Percentiles rank a stretch among this genome's conserved stretches.
phyloP scores from a whole-genome alignment of 2,329 filamentous ascomycete genomes.

The Beauveria sp. region DNA sequence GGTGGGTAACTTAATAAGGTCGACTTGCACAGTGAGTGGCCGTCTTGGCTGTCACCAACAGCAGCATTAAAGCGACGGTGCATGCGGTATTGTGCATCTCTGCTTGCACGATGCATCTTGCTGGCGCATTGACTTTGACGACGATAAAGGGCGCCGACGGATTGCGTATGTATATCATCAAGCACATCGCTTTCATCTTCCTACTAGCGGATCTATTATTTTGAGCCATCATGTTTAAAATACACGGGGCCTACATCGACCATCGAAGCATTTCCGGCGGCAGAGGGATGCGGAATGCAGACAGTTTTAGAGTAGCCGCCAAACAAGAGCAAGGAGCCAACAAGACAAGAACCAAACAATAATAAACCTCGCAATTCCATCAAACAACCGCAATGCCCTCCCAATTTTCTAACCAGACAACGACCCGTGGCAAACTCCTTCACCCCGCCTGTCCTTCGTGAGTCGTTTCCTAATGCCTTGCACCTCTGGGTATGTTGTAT shows the following conservation, averaged over 20 bases:
- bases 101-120: no score
- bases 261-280: neutral
- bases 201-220: neutral
- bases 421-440: slow-evolving; percentile 16
- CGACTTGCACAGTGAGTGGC: no score
- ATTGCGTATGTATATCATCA: neutral
- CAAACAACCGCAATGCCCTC: neutral
- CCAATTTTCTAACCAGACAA: slow-evolving; percentile 7
- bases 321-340: neutral
- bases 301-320: neutral
- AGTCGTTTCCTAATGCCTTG: slow-evolving; percentile 16
- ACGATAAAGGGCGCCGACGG: neutral
- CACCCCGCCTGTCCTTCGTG: slow-evolving; percentile 12
- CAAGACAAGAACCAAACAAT: slow-evolving; percentile 10
- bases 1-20: no score
- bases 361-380: neutral
- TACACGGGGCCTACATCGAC: slow-evolving; percentile 1
- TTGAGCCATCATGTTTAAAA: slow-evolving; percentile 1
- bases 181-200: neutral
- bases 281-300: neutral
- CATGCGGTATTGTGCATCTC: no score
- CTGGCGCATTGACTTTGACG: neutral
- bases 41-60: no score
- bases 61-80: no score
- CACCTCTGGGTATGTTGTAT: slow-evolving; percentile 21